phyloP scores from a whole-genome alignment of 129 eudicot genomes.

The Scalesia atractyloides region DNA sequence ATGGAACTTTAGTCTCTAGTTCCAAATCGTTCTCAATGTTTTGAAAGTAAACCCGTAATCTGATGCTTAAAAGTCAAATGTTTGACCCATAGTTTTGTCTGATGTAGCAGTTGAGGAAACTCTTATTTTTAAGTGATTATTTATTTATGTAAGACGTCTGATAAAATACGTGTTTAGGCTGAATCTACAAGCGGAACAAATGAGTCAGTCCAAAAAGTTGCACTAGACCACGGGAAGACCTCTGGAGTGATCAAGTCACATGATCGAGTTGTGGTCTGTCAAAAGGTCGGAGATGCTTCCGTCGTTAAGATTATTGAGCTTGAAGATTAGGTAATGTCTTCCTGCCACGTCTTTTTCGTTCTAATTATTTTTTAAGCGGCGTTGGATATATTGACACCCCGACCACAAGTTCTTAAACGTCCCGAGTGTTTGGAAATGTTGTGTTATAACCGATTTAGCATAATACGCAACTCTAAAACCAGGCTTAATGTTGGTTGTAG shows the following conservation, averaged over 20 bases:
- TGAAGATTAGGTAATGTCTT: constrained; percentile 46
- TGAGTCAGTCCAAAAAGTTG: constrained; percentile 72
- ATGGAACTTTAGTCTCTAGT: too few relatives aligned
- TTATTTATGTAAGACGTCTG: neutral
- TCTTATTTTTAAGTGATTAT: neutral
- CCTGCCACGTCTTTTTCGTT: neutral
- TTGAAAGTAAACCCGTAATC: neutral
- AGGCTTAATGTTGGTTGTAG: constrained; percentile 27
- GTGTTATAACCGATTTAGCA: constrained; percentile 14
- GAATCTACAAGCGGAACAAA: constrained; percentile 71
- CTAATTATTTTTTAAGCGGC: constrained; percentile 29
- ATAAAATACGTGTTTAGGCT: constrained; percentile 48
- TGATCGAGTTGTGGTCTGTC: constrained; percentile 84
- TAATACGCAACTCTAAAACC: constrained; percentile 21
- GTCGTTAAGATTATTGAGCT: constrained; percentile 88
- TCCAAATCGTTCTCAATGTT: neutral
- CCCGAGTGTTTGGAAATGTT: constrained; percentile 16
- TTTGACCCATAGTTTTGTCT: neutral
- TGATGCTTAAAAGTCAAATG: neutral
- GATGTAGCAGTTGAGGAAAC: neutral
- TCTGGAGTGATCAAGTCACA: constrained; percentile 74
- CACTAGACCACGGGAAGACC: constrained; percentile 83
- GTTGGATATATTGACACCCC: constrained; percentile 42
- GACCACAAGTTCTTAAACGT: constrained; percentile 10
- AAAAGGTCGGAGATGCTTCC: constrained; percentile 87